These are phyloP conservation scores for Diaporthe citri DNA, from an alignment of 2,329 filamentous ascomycete genomes.

Conservation along the genomic window DNA sequence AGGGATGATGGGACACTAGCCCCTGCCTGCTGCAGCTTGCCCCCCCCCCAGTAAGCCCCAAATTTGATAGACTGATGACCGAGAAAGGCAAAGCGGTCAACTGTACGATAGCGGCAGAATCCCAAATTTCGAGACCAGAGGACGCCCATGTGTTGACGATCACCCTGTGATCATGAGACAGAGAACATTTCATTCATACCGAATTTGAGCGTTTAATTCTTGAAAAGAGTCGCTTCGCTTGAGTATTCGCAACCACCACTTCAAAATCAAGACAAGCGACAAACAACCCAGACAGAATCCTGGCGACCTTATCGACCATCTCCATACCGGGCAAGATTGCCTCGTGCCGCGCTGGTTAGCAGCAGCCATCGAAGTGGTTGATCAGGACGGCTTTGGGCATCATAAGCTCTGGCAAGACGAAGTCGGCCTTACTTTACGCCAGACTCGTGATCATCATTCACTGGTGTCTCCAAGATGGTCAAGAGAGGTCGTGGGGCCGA, in stretches of 20 bases:
- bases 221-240: not conserved
- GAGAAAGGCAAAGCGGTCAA: slow-evolving; percentile 11
- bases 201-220: not conserved
- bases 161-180: not conserved
- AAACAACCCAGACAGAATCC: not conserved
- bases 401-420: not conserved
- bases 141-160: not conserved
- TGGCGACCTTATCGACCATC: not conserved
- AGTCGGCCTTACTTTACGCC: too few species aligned
- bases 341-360: not conserved
- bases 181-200: not conserved
- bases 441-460: not conserved
- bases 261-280: not conserved
- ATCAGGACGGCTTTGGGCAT: not conserved
- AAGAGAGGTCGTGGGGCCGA: slow-evolving; percentile 50
- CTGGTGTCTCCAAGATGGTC: slow-evolving; percentile 25
- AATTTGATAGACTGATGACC: slow-evolving; percentile 1
- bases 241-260: not conserved
- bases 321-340: not conserved
- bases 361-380: not conserved
- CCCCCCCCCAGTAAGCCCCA: not conserved
- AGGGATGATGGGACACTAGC: too few species aligned
- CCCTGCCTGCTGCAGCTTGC: not conserved
- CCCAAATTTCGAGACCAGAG: slow-evolving; percentile 23
- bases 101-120: not conserved